Evolutionary conservation across 768 basidiomycete species (phyloP), one percentile per base, ranked within the genome.

Genomic region (Leccinellum luteum): DNA sequence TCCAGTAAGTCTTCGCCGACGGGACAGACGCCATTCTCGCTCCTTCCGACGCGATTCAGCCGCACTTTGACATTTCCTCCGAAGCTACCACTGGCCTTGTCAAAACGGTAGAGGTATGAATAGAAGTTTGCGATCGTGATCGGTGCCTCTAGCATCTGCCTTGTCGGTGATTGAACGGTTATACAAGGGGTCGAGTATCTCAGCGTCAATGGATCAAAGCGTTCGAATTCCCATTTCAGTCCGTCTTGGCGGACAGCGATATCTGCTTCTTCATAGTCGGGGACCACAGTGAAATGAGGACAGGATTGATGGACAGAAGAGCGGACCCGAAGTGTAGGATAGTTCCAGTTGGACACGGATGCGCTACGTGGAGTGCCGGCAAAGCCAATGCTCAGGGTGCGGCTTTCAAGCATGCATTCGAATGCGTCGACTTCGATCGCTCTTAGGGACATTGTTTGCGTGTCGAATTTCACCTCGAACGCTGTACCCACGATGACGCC

Each of bases 61-160:
- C 48, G 58, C 25, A 52, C 48, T 3, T 49, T 44, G 17, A 67
- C 57, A 28, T 60, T 51, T 3, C 55, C 63, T 12, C 54, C 5
- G 13, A 62, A 64, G 13, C 51, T 44, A 25, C 60, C 32, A 15
- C 55, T 51, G 9, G 50, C 54, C 27, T 52, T 21, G 19, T 57
- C 65, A 6, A 51, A 55, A 30, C 65, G 65, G 45, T 64, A 64
- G 32, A 66, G 55, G 38, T 62, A 66, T 10, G 60, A 64, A 5
- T 67, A 57, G 52, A 67, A 66, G 19, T 67, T 64, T 1, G 60
- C 56, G 44, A 66, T 45, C 3, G 14, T 6, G 14, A 19, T 31
- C 9, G 30, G 30, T 19, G 54, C 25, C 21, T 67, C 60, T 14
- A 66, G 57, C 32, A 56, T 49, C 17, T 51, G 56, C 25, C 8